A percentile compares a stretch with the other conserved stretches of the same genome.
These are phyloP conservation scores for Cetradonia linearis DNA, from an alignment of 495 filamentous ascomycete species.

Conservation along the genomic window DNA sequence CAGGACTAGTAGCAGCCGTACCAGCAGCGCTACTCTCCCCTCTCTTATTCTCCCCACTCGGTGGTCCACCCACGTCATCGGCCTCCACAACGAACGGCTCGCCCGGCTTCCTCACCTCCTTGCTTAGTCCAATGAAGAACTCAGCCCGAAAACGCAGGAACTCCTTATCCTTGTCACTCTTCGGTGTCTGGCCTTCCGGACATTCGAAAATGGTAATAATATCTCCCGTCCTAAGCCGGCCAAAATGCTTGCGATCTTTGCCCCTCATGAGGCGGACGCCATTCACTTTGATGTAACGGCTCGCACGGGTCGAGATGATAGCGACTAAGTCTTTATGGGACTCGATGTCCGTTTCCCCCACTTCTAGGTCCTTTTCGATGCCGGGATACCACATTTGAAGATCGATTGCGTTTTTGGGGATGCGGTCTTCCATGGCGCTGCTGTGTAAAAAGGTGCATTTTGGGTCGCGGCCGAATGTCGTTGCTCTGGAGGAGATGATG, in stretches of 20 bases:
- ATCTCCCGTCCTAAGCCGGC: conserved; percentile 16
- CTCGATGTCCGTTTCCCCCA: conserved; percentile 49
- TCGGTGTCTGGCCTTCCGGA: conserved; percentile 31
- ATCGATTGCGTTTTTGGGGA: conserved; percentile 74
- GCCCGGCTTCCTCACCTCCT: conserved; percentile 30
- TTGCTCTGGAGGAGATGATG: conserved; percentile 50
- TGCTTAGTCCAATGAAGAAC: conserved; percentile 44
- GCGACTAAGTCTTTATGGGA: conserved; percentile 43
- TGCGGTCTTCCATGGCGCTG: conserved; percentile 47
- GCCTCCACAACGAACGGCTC: conserved; percentile 24
- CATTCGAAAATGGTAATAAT: conserved; percentile 32
- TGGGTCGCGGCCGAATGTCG: conserved; percentile 62
- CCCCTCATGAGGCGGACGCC: conserved; percentile 30
- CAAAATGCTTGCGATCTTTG: conserved; percentile 13
- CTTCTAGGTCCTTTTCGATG: conserved; percentile 44
- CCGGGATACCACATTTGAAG: conserved; percentile 60
- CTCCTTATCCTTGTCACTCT: conserved; percentile 35
- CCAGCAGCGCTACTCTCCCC: conserved; percentile 9
- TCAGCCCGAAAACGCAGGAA: conserved; percentile 45
- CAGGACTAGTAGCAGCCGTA: not conserved
- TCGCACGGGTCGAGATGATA: conserved; percentile 64
- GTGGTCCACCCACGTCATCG: conserved; percentile 27
- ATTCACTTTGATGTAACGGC: conserved; percentile 63
- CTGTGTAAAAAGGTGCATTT: conserved; percentile 53
- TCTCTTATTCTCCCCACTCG: conserved; percentile 1